Base-by-base conservation (phyloP, 352 stramenopile genomes). In the Phytopythium boreale region DNA sequence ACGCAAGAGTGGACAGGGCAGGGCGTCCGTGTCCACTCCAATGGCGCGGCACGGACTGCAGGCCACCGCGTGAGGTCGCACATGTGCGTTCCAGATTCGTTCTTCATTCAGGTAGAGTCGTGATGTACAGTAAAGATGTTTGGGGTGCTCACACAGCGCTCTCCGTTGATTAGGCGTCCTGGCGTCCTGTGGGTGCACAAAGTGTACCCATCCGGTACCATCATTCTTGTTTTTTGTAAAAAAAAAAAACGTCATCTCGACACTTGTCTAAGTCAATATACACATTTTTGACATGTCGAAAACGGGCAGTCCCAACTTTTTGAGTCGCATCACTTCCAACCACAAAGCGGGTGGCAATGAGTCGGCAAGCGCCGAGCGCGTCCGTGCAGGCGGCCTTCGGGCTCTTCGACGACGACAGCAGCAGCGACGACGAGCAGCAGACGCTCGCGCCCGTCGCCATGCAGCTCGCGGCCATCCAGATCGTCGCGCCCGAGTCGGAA, bases 361-460 rank as follows among this genome's bases (percentile, higher is more conserved):
- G 44, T 50, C 68, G 66, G 46, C 50, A 50, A 31, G 19, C 36
- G 31, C 56, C 69, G n/a, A 91, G 80, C 55, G 70, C 74, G 51
- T 81, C 72, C 10, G 76, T 92, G 61, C 71, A 90, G 69, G 80
- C 79, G 46, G 85, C 85, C 27, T 93, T 93, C 66, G 80, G 75
- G 58, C 81, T 93, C 76, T 93, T 93, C 62, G 85, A 93, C 70
- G 83, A 90, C 70, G 82, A 91, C 68, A 89, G 75, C 47, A 24
- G 24, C 75, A 89, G 80, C 66, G 83, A 91, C 43, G 77, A 91
- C n/a, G 59, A 69, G 36, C 67, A 80, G 56, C 43, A 59, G 22
- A 27, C 59, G 26, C 27, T 50, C 0, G 26, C 66, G 2, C 10
- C 66, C 20, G 67, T 72, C 3, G 36, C 59, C 31, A 56, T 72